A percentile compares a stretch with the other conserved stretches of the same genome.
phyloP scores from a whole-genome alignment of 2,329 filamentous ascomycete species.

The Metarhizium brunneum region DNA sequence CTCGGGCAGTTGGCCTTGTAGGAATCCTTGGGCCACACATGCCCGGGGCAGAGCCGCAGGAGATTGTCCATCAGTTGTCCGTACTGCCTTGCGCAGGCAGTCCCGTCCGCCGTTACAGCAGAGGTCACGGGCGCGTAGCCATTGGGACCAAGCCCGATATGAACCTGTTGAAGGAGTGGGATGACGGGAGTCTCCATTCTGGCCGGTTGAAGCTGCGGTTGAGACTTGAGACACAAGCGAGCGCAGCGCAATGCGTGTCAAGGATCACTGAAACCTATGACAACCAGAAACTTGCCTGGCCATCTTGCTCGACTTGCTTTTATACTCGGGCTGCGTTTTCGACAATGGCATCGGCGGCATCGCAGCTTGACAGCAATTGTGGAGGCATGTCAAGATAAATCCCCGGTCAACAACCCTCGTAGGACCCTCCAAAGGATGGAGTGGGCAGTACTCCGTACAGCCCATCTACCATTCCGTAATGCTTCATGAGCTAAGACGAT shows the following conservation, averaged over 20 bases:
- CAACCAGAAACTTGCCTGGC: no score
- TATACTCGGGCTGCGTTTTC: no score
- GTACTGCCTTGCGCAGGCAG: constrained; percentile 11
- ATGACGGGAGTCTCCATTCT: not conserved
- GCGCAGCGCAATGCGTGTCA: constrained; percentile 2
- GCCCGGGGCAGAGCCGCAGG: constrained; percentile 13
- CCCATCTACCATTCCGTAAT: no score
- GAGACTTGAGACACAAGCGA: not conserved
- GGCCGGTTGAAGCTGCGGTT: not conserved
- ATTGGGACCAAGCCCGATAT: constrained; percentile 5
- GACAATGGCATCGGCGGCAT: no score
- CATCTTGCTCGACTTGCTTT: no score
- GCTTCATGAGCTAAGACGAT: no score
- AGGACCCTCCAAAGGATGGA: no score
- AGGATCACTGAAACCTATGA: no score
- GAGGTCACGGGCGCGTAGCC: constrained; percentile 5
- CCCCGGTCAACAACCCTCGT: no score
- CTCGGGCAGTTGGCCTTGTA: constrained; percentile 19
- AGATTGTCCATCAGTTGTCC: constrained; percentile 10
- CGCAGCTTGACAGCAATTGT: no score
- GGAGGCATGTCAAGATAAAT: no score
- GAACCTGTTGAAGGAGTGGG: constrained; percentile 12
- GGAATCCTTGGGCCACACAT: constrained; percentile 20
- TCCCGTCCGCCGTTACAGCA: not conserved
- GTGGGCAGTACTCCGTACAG: no score